Evolutionary conservation across 2,329 filamentous ascomycete species (phyloP).

Genomic region (Monosporascus ibericus): DNA sequence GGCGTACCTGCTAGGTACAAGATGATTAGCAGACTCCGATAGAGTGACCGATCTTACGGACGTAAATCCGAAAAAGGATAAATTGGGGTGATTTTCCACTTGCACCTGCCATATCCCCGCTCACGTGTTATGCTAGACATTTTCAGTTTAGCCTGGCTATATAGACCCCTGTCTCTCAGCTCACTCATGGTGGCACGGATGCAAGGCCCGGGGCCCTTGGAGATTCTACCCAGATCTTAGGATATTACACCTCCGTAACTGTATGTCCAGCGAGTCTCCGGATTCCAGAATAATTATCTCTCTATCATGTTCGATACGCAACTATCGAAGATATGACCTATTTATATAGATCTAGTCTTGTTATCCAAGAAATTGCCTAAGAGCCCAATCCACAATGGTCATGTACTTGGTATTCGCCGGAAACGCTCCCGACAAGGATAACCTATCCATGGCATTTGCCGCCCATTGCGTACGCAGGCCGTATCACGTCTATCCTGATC

Average conservation of each 20-base stretch:
- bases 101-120: not conserved
- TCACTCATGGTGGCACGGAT: not conserved
- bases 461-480: not conserved
- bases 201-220: not conserved
- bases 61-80: not conserved
- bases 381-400: no score
- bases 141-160: not conserved
- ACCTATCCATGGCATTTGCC: not conserved
- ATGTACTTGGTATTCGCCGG: no score
- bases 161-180: not conserved
- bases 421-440: not conserved
- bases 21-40: no score
- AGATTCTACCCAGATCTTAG: not conserved
- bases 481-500: not conserved
- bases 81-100: not conserved
- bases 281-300: not conserved
- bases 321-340: no score
- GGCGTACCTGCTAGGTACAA: no score
- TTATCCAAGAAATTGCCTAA: no score
- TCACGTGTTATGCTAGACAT: not conserved
- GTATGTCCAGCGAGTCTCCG: not conserved
- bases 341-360: no score
- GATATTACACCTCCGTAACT: not conserved
- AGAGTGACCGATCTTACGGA: no score
- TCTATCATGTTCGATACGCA: no score